A percentile compares a stretch with the other conserved stretches of the same genome.
Conservation (phyloP, 495 filamentous ascomycete genomes). For the Rostrohypoxylon terebratum region DNA sequence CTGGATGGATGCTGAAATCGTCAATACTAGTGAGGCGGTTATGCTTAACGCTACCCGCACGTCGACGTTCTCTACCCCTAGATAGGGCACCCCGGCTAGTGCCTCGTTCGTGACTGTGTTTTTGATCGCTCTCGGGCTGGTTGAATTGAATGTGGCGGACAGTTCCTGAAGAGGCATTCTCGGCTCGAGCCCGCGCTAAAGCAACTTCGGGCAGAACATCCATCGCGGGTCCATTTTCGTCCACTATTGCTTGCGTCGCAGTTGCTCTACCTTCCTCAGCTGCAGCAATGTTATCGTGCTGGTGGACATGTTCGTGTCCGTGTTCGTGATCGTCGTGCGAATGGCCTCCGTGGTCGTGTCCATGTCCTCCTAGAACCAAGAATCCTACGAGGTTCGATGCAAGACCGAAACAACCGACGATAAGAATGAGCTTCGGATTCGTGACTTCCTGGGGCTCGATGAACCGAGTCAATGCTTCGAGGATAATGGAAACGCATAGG, state of each 20-base stretch:
- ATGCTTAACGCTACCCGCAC: slow-evolving; percentile 64
- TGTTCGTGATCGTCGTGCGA: slow-evolving; percentile 59
- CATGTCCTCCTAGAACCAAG: slow-evolving; percentile 91
- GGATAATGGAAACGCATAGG: slow-evolving; percentile 92
- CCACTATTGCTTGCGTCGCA: slow-evolving; percentile 29
- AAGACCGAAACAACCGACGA: slow-evolving; percentile 88
- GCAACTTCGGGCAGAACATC: slow-evolving; percentile 61
- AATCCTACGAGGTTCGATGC: slow-evolving; percentile 90
- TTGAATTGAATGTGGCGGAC: slow-evolving; percentile 55
- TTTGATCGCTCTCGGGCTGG: slow-evolving; percentile 26
- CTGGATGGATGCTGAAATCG: slow-evolving; percentile 88
- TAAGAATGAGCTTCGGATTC: slow-evolving; percentile 84
- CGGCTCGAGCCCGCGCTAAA: slow-evolving; percentile 49
- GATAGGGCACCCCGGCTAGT: slow-evolving; percentile 51
- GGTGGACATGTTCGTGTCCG: slow-evolving; percentile 52
- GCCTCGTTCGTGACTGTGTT: slow-evolving; percentile 46
- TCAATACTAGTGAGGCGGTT: slow-evolving; percentile 68
- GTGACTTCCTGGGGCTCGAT: slow-evolving; percentile 87
- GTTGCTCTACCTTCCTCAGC: slow-evolving; percentile 46
- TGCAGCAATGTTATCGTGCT: slow-evolving; percentile 45
- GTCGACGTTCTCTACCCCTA: slow-evolving; percentile 61
- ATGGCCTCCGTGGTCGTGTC: slow-evolving; percentile 73
- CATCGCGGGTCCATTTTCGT: slow-evolving; percentile 50
- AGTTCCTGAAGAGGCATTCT: slow-evolving; percentile 40
- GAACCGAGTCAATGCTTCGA: slow-evolving; percentile 91